phyloP scores from a whole-genome alignment of 768 basidiomycete species.

The Naganishia kalamii region DNA sequence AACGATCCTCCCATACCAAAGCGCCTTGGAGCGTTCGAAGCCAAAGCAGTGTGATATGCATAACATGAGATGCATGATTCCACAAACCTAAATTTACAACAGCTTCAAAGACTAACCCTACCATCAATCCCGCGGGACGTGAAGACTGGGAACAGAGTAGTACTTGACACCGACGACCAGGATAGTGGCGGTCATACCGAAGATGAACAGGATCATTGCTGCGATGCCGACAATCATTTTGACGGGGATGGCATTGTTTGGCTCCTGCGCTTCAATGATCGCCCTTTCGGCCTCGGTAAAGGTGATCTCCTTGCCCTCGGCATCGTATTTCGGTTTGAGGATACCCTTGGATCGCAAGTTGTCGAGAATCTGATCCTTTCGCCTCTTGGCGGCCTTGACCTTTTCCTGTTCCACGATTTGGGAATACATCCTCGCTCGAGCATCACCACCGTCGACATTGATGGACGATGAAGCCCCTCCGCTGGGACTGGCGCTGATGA shows the following conservation, averaged over 20 bases:
- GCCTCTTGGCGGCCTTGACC: slow-evolving; percentile 27
- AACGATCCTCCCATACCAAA: too few relatives aligned
- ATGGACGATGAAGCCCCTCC: slow-evolving; percentile 40
- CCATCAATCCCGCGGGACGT: slow-evolving; percentile 2
- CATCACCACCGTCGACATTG: slow-evolving; percentile 40
- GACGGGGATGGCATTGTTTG: neutral
- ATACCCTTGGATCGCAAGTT: slow-evolving; percentile 48
- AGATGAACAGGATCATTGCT: slow-evolving; percentile 1
- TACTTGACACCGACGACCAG: slow-evolving; percentile 9
- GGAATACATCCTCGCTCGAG: slow-evolving; percentile 43
- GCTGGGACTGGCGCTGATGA: slow-evolving; percentile 27
- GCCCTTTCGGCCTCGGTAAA: neutral
- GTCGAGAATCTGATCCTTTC: slow-evolving; percentile 47
- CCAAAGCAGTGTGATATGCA: too few relatives aligned
- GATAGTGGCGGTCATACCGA: slow-evolving; percentile 5
- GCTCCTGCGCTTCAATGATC: neutral
- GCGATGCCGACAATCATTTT: neutral
- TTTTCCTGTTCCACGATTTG: slow-evolving; percentile 34
- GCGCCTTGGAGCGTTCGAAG: too few relatives aligned
- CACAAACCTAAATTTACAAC: too few relatives aligned
- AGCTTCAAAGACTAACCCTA: too few relatives aligned
- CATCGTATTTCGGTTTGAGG: slow-evolving; percentile 30
- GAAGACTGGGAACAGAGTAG: slow-evolving; percentile 9
- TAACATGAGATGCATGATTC: too few relatives aligned
- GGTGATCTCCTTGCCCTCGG: slow-evolving; percentile 6